phyloP scores from a whole-genome alignment of 352 stramenopile species.

The Phytophthora aleatoria region DNA sequence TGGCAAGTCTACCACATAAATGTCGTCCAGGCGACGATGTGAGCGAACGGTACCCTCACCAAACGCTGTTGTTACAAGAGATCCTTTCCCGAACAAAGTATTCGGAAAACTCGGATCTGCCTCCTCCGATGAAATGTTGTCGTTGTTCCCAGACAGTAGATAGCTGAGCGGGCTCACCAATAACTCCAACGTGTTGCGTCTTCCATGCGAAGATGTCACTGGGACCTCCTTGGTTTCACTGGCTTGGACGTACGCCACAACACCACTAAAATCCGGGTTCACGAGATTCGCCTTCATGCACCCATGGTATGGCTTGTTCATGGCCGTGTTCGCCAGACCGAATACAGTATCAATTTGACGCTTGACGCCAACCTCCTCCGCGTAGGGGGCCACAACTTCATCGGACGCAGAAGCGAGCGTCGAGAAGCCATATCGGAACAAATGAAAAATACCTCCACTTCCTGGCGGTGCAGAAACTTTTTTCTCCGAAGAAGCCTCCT shows the following conservation, averaged over 20 bases:
- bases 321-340: conserved; percentile 52
- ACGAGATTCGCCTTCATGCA: conserved; percentile 53
- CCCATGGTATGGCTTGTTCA: conserved; percentile 55
- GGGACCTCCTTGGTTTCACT: conserved; percentile 41
- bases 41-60: conserved; percentile 60
- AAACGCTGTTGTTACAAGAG: conserved; percentile 68
- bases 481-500: conserved; percentile 16
- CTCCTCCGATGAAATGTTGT: background rate
- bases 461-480: conserved; percentile 28
- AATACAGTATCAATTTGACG: conserved; percentile 65
- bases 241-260: conserved; percentile 59
- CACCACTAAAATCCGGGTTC: conserved; percentile 47
- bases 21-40: conserved; percentile 50
- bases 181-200: conserved; percentile 75
- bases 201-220: conserved; percentile 21
- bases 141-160: conserved; percentile 33
- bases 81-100: conserved; percentile 47
- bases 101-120: conserved; percentile 24
- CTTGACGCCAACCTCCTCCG: conserved; percentile 41
- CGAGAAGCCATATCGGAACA: conserved; percentile 56
- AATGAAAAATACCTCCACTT: conserved; percentile 70
- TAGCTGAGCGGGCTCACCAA: conserved; percentile 78
- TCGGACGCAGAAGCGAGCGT: background rate
- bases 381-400: conserved; percentile 36
- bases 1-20: conserved; percentile 63